Percentiles rank a stretch among this genome's conserved stretches.
Conservation (phyloP, 2,329 filamentous ascomycete species). For the Ceratocystis lukuohia region DNA sequence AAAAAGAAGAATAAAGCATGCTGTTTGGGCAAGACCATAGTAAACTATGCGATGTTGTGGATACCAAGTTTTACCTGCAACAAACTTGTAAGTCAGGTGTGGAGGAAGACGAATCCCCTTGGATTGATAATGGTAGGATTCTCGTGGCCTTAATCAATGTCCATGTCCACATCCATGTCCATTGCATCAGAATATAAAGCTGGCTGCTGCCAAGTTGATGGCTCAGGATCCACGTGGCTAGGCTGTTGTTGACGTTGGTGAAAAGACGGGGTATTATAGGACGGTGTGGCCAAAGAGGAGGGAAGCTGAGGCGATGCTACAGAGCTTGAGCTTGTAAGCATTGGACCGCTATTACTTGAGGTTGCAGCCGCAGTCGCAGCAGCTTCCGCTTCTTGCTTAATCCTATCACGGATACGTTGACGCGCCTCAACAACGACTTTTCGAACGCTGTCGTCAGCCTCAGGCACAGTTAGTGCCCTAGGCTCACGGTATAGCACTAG, state of each 20-base stretch:
- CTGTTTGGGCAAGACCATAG: too few species aligned
- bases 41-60: too few species aligned
- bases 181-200: slow-evolving; percentile 17
- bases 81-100: too few species aligned
- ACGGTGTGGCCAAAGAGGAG: neutral
- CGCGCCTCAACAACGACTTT: slow-evolving; percentile 74
- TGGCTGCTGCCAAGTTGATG: slow-evolving; percentile 2
- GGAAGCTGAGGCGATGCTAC: neutral
- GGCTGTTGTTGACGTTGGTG: neutral
- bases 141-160: slow-evolving; percentile 11
- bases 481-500: slow-evolving; percentile 78
- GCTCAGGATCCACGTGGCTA: neutral
- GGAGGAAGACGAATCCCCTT: neutral
- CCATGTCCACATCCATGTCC: slow-evolving; percentile 20
- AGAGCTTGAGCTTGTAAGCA: neutral
- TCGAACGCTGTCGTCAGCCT: slow-evolving; percentile 62
- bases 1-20: too few species aligned
- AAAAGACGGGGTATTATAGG: neutral
- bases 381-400: slow-evolving; percentile 27
- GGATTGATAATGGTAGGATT: neutral
- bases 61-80: too few species aligned
- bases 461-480: slow-evolving; percentile 58
- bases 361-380: neutral
- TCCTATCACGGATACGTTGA: slow-evolving; percentile 48
- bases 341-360: neutral